Evolutionary conservation across 179 eudicot genomes (phyloP).

Genomic region (Drosera spatulata): DNA sequence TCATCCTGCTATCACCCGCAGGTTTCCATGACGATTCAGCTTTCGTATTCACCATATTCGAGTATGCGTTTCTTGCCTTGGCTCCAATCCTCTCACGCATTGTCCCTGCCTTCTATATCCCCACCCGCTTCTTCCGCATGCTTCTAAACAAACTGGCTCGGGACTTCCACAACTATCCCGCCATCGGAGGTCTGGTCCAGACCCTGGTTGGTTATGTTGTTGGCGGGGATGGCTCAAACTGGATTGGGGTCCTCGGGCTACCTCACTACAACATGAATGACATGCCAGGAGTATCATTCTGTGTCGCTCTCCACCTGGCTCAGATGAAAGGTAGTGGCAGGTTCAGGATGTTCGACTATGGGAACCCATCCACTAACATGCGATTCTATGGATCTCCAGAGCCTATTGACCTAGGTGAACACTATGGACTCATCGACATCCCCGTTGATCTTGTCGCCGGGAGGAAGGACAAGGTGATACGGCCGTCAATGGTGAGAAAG

Average conservation of each 20-base stretch:
- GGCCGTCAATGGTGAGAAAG: slow-evolving; percentile 78
- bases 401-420: slow-evolving; percentile 74
- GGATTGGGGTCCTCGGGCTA: slow-evolving; percentile 84
- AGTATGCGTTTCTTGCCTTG: slow-evolving; percentile 34
- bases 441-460: slow-evolving; percentile 96
- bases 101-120: slow-evolving; percentile 81
- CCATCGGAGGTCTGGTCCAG: slow-evolving; percentile 90
- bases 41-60: slow-evolving; percentile 44
- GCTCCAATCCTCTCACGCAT: slow-evolving; percentile 65
- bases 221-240: slow-evolving; percentile 96
- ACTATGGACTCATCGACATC: slow-evolving; percentile 60
- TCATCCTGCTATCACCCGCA: slow-evolving; percentile 81
- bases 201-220: slow-evolving; percentile 82
- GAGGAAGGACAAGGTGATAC: slow-evolving; percentile 70
- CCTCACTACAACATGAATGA: slow-evolving; percentile 97
- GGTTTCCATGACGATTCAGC: slow-evolving; percentile 86
- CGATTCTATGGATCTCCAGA: slow-evolving; percentile 65
- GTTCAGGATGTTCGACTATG: slow-evolving; percentile 86
- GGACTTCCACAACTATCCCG: slow-evolving; percentile 90
- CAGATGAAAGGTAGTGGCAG: slow-evolving; percentile 65
- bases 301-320: slow-evolving; percentile 80
- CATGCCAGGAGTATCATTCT: slow-evolving; percentile 89
- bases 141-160: slow-evolving; percentile 81
- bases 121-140: slow-evolving; percentile 92
- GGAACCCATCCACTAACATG: slow-evolving; percentile 54